phyloP scores from a whole-genome alignment of 2,329 filamentous ascomycete genomes.

The Cephalotrichum gorgonifer region DNA sequence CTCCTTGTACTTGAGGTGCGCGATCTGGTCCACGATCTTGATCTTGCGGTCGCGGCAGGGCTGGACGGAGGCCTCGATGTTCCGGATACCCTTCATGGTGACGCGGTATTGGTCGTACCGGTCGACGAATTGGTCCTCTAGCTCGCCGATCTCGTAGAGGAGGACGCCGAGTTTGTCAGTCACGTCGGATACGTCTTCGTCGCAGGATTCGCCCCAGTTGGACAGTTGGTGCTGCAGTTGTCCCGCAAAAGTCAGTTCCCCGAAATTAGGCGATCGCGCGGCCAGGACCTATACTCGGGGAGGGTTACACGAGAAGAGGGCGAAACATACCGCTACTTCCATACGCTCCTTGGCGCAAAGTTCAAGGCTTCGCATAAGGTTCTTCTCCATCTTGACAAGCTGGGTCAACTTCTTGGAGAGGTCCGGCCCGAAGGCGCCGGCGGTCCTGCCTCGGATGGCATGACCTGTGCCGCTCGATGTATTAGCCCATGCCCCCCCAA shows the following conservation, averaged over 20 bases:
- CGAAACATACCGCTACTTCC: constrained; percentile 79
- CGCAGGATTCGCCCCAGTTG: constrained; percentile 89
- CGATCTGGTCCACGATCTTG: constrained; percentile 97
- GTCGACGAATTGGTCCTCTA: constrained; percentile 97
- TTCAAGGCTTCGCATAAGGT: constrained; percentile 98
- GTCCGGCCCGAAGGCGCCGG: constrained; percentile 72
- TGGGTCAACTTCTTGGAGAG: constrained; percentile 95
- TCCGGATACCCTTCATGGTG: constrained; percentile 98
- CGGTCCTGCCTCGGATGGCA: constrained; percentile 62
- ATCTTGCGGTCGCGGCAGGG: constrained; percentile 87
- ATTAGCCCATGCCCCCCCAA: not conserved
- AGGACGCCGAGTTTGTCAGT: constrained; percentile 97
- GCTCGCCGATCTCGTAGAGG: constrained; percentile 95
- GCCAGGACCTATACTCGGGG: not conserved
- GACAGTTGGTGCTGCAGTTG: constrained; percentile 93
- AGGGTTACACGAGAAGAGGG: not conserved
- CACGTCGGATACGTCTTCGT: constrained; percentile 97
- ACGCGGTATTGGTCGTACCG: constrained; percentile 98
- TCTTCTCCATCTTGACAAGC: constrained; percentile 99
- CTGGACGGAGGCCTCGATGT: constrained; percentile 97
- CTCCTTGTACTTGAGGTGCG: constrained; percentile 99
- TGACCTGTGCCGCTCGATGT: constrained; percentile 32
- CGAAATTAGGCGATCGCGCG: too few species aligned
- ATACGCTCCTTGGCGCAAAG: constrained; percentile 90
- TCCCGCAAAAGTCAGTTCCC: constrained; percentile 5